These are phyloP conservation scores for Sugiyamaella grinbergsii DNA, from an alignment of 1,139 yeast species.

Conservation along the genomic window DNA sequence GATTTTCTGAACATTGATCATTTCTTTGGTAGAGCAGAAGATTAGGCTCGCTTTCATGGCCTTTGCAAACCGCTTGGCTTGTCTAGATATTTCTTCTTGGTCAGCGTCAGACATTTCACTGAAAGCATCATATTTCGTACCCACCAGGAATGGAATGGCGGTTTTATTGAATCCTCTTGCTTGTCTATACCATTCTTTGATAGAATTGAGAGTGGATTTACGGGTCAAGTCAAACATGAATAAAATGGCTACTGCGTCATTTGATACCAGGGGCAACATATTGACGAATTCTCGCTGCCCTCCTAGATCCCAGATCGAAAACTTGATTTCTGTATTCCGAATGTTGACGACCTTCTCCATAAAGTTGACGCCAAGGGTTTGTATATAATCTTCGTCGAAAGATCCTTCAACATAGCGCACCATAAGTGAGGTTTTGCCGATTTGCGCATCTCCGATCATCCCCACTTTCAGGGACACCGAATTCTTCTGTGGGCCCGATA, in stretches of 20 bases:
- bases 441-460: slow-evolving; percentile 93
- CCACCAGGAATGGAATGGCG: slow-evolving; percentile 90
- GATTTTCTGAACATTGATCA: slow-evolving; percentile 91
- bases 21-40: slow-evolving; percentile 90
- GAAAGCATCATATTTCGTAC: slow-evolving; percentile 91
- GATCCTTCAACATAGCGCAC: slow-evolving; percentile 95
- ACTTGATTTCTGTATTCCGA: slow-evolving; percentile 85
- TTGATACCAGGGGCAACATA: slow-evolving; percentile 92
- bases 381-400: slow-evolving; percentile 89
- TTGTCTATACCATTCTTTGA: slow-evolving; percentile 94
- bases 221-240: slow-evolving; percentile 92
- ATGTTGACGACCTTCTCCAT: slow-evolving; percentile 89
- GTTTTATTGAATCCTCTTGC: slow-evolving; percentile 87
- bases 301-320: slow-evolving; percentile 95
- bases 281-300: slow-evolving; percentile 96
- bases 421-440: slow-evolving; percentile 97
- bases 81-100: slow-evolving; percentile 81
- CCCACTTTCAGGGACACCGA: slow-evolving; percentile 86
- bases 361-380: slow-evolving; percentile 92
- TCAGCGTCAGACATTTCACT: slow-evolving; percentile 69
- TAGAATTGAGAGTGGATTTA: slow-evolving; percentile 78
- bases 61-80: slow-evolving; percentile 82
- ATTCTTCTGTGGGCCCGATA: slow-evolving; percentile 35
- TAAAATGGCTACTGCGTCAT: slow-evolving; percentile 90
- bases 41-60: slow-evolving; percentile 92